These are phyloP conservation scores for Fusarium circinatum DNA, from an alignment of 2,329 filamentous ascomycete genomes.

Conservation along the genomic window DNA sequence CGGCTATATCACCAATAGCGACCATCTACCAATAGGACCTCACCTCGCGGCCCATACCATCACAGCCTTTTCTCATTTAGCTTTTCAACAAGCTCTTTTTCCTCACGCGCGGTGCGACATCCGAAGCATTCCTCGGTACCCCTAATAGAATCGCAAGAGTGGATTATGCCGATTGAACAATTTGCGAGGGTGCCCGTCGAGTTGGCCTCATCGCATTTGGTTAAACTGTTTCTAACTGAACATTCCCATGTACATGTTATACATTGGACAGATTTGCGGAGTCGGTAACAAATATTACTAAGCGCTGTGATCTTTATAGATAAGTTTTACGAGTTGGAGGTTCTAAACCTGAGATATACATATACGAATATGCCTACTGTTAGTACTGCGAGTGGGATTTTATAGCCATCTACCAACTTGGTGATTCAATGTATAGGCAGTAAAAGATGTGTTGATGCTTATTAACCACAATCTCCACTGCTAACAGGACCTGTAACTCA, in stretches of 20 bases:
- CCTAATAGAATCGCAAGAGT: not conserved
- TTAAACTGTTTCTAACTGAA: not conserved
- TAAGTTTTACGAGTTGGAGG: accelerated
- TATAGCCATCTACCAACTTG: not conserved
- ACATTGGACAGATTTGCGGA: not conserved
- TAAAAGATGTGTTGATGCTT: accelerated
- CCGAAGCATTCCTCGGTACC: accelerated
- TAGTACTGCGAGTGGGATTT: not conserved
- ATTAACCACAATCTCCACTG: not conserved
- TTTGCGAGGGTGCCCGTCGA: not conserved
- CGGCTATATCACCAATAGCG: not conserved
- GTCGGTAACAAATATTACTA: not conserved
- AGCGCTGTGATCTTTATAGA: accelerated
- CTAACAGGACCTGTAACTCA: too few relatives aligned
- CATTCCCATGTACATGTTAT: not conserved
- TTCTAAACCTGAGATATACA: not conserved
- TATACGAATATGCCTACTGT: too few relatives aligned
- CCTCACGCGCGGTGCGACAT: not conserved
- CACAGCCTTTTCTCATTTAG: not conserved
- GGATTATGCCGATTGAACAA: not conserved
- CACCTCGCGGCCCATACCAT: not conserved
- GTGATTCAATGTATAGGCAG: not conserved
- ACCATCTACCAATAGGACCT: not conserved
- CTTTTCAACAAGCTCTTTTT: not conserved
- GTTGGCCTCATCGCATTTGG: not conserved